phyloP scores from a whole-genome alignment of 2,329 filamentous ascomycete genomes.

The Cladophialophora immunda region DNA sequence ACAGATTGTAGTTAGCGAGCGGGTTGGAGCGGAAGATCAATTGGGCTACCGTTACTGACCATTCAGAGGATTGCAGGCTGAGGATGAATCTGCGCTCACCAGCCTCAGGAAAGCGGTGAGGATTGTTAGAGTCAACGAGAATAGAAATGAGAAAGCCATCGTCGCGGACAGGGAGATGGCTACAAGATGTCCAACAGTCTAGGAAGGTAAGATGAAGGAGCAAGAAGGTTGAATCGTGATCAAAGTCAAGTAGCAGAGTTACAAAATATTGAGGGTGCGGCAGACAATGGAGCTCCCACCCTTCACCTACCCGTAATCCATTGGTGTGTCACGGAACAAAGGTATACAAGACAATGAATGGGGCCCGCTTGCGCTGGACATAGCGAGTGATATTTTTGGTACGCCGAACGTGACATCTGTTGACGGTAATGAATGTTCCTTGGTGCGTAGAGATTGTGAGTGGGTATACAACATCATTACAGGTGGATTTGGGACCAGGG shows the following conservation, averaged over 20 bases:
- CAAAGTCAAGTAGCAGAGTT: conserved; percentile 6
- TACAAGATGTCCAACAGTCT: neutral
- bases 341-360: conserved; percentile 22
- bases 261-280: conserved; percentile 4
- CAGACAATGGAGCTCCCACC: conserved; percentile 28
- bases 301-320: conserved; percentile 11
- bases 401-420: neutral
- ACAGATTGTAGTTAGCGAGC: conserved; percentile 14
- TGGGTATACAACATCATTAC: neutral
- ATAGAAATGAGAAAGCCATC: conserved; percentile 22
- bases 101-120: conserved; percentile 10
- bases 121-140: conserved; percentile 15
- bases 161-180: neutral
- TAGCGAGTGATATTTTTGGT: conserved; percentile 4
- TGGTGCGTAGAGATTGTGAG: neutral
- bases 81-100: conserved; percentile 21
- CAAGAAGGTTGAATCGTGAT: neutral
- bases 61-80: conserved; percentile 31
- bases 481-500: neutral
- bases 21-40: neutral
- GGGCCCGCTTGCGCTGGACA: conserved; percentile 20
- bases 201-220: neutral
- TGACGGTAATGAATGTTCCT: neutral
- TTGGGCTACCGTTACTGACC: conserved; percentile 24
- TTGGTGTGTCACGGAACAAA: conserved; percentile 17